Evolutionary conservation across 108 stramenopile genomes (phyloP).

Genomic region (Pelagomonas calceolata): DNA sequence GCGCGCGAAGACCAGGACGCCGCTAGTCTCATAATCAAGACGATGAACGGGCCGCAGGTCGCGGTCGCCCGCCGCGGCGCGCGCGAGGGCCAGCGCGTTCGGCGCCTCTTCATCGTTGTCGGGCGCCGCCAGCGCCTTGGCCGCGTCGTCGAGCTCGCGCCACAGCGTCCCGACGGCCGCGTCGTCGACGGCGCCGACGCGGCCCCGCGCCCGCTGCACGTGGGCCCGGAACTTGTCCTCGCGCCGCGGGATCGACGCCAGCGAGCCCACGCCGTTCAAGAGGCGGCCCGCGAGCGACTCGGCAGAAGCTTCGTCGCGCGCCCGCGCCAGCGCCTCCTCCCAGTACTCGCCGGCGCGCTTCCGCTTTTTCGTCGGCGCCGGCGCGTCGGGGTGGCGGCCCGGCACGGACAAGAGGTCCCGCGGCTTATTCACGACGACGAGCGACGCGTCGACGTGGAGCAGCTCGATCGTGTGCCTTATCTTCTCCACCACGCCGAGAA

Average conservation of each 20-base stretch:
- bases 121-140: neutral
- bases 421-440: conserved; percentile 64
- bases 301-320: no score
- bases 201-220: neutral
- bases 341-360: neutral
- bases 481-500: no score
- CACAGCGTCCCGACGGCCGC: neutral
- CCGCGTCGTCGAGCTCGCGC: neutral
- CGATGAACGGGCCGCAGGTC: neutral
- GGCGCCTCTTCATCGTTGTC: neutral
- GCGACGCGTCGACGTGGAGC: conserved; percentile 43
- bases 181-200: neutral
- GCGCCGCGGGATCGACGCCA: neutral
- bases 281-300: no score
- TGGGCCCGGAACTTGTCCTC: neutral
- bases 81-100: neutral
- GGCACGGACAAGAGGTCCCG: conserved; percentile 57
- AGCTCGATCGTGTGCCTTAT: conserved; percentile 26
- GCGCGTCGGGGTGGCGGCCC: conserved; percentile 19
- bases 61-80: neutral
- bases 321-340: neutral
- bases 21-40: neutral
- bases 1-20: neutral
- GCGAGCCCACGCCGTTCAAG: no score
- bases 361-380: neutral